phyloP scores from a whole-genome alignment of 2,329 filamentous ascomycete genomes.

The Fusarium torreyae region DNA sequence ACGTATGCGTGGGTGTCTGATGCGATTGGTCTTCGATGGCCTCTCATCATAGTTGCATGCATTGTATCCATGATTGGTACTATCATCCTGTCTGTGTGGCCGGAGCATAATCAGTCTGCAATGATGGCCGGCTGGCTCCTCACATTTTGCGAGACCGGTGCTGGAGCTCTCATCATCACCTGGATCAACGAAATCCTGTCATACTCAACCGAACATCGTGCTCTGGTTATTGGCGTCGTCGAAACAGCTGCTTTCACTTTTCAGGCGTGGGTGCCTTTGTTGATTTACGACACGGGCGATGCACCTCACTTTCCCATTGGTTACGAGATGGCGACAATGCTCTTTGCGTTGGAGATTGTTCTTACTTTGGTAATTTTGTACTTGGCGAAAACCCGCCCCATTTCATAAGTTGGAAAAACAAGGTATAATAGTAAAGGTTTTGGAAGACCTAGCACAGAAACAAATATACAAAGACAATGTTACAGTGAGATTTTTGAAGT shows the following conservation, averaged over 20 bases:
- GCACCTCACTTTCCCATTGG: slow-evolving; percentile 59
- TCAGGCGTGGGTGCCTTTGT: slow-evolving; percentile 59
- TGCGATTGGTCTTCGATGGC: slow-evolving; percentile 66
- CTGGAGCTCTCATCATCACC: slow-evolving; percentile 57
- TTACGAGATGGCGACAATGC: slow-evolving; percentile 54
- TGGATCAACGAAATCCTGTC: slow-evolving; percentile 65
- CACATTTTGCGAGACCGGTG: slow-evolving; percentile 55
- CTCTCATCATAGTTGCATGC: slow-evolving; percentile 66
- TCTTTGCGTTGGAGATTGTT: slow-evolving; percentile 52
- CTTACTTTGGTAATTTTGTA: slow-evolving; percentile 38
- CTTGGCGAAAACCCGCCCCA: neutral
- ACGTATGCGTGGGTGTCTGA: slow-evolving; percentile 71
- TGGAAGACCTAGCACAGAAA: no score
- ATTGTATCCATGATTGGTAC: slow-evolving; percentile 54
- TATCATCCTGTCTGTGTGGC: slow-evolving; percentile 55
- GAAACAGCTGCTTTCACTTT: slow-evolving; percentile 62
- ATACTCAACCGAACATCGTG: slow-evolving; percentile 63
- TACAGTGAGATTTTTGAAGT: no score
- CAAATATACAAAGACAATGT: no score
- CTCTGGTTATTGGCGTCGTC: slow-evolving; percentile 65
- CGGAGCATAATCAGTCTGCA: slow-evolving; percentile 52
- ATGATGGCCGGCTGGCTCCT: slow-evolving; percentile 58
- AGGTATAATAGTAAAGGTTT: no score
- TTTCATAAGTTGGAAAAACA: neutral
- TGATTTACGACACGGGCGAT: slow-evolving; percentile 56